A percentile compares a stretch with the other conserved stretches of the same genome.
Conservation (phyloP, 2,329 filamentous ascomycete species). For the Capronia epimyces region DNA sequence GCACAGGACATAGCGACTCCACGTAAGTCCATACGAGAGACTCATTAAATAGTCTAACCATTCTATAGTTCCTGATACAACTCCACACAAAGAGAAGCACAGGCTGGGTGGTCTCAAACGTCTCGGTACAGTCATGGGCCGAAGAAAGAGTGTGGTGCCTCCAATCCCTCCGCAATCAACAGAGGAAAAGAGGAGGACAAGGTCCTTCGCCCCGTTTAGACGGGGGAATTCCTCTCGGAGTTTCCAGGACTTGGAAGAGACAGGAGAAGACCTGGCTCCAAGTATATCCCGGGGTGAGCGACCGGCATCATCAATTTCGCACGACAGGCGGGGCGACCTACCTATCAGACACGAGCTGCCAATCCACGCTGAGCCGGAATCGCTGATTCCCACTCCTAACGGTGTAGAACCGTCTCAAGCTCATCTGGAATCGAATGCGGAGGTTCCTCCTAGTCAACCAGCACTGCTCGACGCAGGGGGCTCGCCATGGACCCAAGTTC, state of each 20-base stretch:
- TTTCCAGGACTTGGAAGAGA: conserved; percentile 31
- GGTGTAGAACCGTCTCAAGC: conserved; percentile 10
- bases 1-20: conserved; percentile 35
- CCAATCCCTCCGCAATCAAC: conserved; percentile 33
- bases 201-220: conserved; percentile 42
- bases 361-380: conserved; percentile 4
- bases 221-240: conserved; percentile 37
- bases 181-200: conserved; percentile 39
- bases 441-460: conserved; percentile 12
- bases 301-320: conserved; percentile 15
- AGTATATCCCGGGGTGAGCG: conserved; percentile 17
- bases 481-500: conserved; percentile 7
- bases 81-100: conserved; percentile 42
- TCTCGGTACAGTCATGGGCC: conserved; percentile 45
- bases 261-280: conserved; percentile 28
- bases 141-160: conserved; percentile 41
- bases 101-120: conserved; percentile 43
- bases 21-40: conserved; percentile 31
- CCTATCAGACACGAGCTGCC: conserved; percentile 14
- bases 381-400: conserved; percentile 14
- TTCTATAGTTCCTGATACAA: conserved; percentile 34
- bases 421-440: conserved; percentile 11
- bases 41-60: background rate
- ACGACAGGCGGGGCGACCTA: conserved; percentile 16
- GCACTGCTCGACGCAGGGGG: conserved; percentile 8